These are phyloP conservation scores for Sarcodon aspratus DNA, from an alignment of 768 basidiomycete genomes.

Conservation along the genomic window DNA sequence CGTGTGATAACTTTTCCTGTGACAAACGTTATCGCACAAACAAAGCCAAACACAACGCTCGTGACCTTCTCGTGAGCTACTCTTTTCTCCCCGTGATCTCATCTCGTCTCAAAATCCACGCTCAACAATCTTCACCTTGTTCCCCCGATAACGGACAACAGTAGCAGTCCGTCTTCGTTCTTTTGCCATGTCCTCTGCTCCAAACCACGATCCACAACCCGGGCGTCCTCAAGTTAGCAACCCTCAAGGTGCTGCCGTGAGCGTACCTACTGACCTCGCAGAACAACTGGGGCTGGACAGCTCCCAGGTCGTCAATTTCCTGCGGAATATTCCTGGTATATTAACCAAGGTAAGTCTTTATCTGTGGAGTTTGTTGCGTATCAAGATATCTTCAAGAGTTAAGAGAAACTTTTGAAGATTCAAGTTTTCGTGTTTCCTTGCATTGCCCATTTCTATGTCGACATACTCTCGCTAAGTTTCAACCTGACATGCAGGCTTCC, in stretches of 20 bases:
- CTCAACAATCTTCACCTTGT: conserved; percentile 17
- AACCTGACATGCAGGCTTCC: too few relatives aligned
- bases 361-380: background rate
- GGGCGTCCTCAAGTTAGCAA: background rate
- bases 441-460: too few relatives aligned
- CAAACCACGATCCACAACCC: background rate
- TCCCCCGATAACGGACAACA: conserved; percentile 4
- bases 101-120: conserved; percentile 9
- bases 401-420: too few relatives aligned
- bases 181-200: background rate
- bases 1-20: too few relatives aligned
- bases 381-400: too few relatives aligned
- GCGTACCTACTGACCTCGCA: background rate
- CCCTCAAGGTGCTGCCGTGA: background rate
- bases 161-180: conserved; percentile 8
- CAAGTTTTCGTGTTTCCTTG: too few relatives aligned
- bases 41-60: background rate
- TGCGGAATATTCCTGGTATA: background rate
- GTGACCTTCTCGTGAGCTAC: background rate
- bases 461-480: too few relatives aligned
- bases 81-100: conserved; percentile 1
- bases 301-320: background rate
- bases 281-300: background rate
- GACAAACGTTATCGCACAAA: background rate
- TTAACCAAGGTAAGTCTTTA: background rate